A percentile compares a stretch with the other conserved stretches of the same genome.
Evolutionary conservation across 139 green algal genomes (phyloP).

Genomic region (Chlamydomonas schloesseri): DNA sequence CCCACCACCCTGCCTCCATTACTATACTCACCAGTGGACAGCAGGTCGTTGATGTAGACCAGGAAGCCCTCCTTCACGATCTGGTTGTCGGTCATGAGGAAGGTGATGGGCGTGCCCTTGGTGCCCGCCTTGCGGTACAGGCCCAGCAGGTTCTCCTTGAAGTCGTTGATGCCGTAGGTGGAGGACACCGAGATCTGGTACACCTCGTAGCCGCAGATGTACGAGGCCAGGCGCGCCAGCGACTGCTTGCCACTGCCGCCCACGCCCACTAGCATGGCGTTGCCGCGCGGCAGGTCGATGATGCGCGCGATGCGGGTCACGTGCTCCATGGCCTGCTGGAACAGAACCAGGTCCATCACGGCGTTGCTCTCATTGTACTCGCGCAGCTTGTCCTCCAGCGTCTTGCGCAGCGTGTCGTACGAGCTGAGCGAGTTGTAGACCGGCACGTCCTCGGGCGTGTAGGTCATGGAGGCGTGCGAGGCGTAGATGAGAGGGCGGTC

Average conservation of each 20-base stretch:
- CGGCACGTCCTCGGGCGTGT: conserved; percentile 51
- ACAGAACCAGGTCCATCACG: conserved; percentile 90
- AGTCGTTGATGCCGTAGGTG: conserved; percentile 85
- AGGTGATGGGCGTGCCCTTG: conserved; percentile 79
- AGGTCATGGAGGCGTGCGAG: conserved; percentile 40
- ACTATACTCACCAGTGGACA: conserved; percentile 73
- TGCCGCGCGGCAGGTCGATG: conserved; percentile 84
- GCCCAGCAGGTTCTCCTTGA: conserved; percentile 87
- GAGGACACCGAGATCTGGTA: conserved; percentile 86
- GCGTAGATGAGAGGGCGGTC: conserved; percentile 77
- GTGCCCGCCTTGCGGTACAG: conserved; percentile 85
- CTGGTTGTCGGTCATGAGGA: conserved; percentile 93
- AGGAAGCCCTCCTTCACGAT: conserved; percentile 93
- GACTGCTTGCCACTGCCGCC: conserved; percentile 86
- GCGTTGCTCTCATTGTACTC: conserved; percentile 94
- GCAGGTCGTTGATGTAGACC: conserved; percentile 93
- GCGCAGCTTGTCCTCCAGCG: conserved; percentile 82
- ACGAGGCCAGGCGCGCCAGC: conserved; percentile 81
- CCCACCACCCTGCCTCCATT: no score
- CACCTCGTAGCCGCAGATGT: conserved; percentile 87
- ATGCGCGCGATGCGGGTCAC: conserved; percentile 85
- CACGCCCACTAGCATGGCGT: conserved; percentile 91
- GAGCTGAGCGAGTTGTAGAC: conserved; percentile 67
- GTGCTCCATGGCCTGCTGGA: conserved; percentile 88
- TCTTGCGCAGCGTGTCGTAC: conserved; percentile 70